Base-by-base conservation (phyloP, 2,329 filamentous ascomycete genomes). In the Eutypella sp. region DNA sequence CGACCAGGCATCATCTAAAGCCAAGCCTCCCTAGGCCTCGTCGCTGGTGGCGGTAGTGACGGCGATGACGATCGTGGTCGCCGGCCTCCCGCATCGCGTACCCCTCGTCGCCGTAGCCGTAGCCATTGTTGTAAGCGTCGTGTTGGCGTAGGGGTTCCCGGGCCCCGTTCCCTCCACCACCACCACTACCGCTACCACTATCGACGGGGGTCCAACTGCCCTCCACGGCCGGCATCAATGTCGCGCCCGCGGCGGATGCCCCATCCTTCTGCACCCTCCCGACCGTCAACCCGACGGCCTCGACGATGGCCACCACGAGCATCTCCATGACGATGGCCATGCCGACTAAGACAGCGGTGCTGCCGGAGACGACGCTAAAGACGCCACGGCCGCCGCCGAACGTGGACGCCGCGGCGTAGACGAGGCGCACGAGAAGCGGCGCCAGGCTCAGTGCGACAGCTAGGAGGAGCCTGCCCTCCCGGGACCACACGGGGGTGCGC, bases 291-390 rank as follows among this genome's bases (percentile, higher is more conserved):
- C 73, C 72, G 9, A 71, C 51, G 3, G 44, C 50, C 47, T 71
- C 65, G 34, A 70, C 70, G 31, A 73, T 63, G 4, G 66, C 38
- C 2, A 76, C 67, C 18, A 75, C 65, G 7, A 68, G 55, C 33
- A 79, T 67, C 59, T 81, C 76, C 63, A 75, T 71, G 20, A 78
- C 47, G 6, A 77, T 62, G 5, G 69, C 64, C 67, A 79, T 72
- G 34, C 70, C 67, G 7, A 77, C 57, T 31, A 55, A 53, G 33
- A 75, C 62, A 2, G 66, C 66, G 23, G 63, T 48, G 33, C 63
- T 65, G 13, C 72, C 70, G 23, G 54, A 63, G 20, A 70, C 52
- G 19, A 66, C 54, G 48, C 64, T 74, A 60, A 80, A 80, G 19
- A 54, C 54, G 3, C 60, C 55, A 41, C 69, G n/a, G n/a, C n/a